Conservation (phyloP, 306 rosid species). For the Astragalus glycyphyllos region DNA sequence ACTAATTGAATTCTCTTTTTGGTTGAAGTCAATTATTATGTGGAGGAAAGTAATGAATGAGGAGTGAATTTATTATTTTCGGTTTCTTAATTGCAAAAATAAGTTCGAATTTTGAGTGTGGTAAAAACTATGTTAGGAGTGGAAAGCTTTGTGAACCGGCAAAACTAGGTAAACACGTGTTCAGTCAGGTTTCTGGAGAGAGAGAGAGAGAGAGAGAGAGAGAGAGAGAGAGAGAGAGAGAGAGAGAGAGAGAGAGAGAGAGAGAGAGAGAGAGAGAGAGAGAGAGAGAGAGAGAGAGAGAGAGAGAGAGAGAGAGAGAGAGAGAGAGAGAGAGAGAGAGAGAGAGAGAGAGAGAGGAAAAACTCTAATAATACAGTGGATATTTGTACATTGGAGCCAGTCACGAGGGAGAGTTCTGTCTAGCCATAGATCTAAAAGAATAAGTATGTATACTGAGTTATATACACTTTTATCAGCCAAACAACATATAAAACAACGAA, state of each 20-base stretch:
- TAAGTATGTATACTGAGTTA: slow-evolving; percentile 42
- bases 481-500: slow-evolving; percentile 82
- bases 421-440: slow-evolving; percentile 69
- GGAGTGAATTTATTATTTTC: slow-evolving; percentile 17
- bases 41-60: background rate
- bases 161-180: too few relatives aligned
- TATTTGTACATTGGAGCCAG: slow-evolving; percentile 71
- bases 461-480: slow-evolving; percentile 62
- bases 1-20: slow-evolving; percentile 35
- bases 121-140: too few relatives aligned
- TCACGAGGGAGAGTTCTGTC: slow-evolving; percentile 69
- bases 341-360: slow-evolving; percentile 37
- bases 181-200: too few relatives aligned
- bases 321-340: too few relatives aligned
- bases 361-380: slow-evolving; percentile 74
- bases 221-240: too few relatives aligned
- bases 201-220: too few relatives aligned
- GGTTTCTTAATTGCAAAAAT: background rate
- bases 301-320: too few relatives aligned
- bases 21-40: slow-evolving; percentile 35
- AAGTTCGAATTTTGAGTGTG: too few relatives aligned
- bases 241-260: too few relatives aligned
- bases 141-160: too few relatives aligned
- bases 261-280: too few relatives aligned
- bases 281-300: too few relatives aligned